Conservation (phyloP, 2,329 filamentous ascomycete genomes). For the Coniochaeta hoffmannii region DNA sequence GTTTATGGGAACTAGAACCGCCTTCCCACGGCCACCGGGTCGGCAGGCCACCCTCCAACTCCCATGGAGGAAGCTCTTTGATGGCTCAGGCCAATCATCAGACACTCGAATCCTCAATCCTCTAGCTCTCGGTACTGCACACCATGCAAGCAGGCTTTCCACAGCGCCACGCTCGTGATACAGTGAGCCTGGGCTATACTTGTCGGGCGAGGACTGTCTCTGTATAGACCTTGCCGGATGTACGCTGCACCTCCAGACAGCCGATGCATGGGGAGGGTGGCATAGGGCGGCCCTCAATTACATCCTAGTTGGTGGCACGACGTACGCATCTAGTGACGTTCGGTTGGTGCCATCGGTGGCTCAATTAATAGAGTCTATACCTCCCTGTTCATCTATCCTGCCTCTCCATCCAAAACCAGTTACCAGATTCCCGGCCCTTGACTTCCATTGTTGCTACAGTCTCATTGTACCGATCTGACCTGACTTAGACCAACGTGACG, state of each 20-base stretch:
- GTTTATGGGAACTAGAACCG: not conserved
- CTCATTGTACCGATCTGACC: not conserved
- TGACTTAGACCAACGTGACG: not conserved
- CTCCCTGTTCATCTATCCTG: not conserved
- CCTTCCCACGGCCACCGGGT: not conserved
- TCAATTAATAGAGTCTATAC: not conserved
- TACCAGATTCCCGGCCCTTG: not conserved
- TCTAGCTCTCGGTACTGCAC: constrained; percentile 9
- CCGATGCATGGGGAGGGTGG: not conserved
- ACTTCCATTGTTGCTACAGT: not conserved
- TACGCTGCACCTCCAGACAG: not conserved
- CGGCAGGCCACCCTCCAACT: not conserved
- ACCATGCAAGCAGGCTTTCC: constrained; percentile 10
- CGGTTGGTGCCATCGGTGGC: not conserved
- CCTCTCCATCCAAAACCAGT: not conserved
- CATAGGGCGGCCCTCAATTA: not conserved
- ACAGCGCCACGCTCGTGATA: constrained; percentile 15
- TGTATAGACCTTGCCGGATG: not conserved
- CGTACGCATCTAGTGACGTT: not conserved
- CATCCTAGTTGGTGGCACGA: not conserved
- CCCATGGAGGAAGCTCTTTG: not conserved
- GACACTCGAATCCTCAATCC: constrained; percentile 11
- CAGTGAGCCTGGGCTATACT: constrained; percentile 6
- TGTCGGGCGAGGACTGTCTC: constrained; percentile 7
- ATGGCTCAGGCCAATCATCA: not conserved